phyloP scores from a whole-genome alignment of 371 early-diverging fungal species.

The Mycotypha africana region DNA sequence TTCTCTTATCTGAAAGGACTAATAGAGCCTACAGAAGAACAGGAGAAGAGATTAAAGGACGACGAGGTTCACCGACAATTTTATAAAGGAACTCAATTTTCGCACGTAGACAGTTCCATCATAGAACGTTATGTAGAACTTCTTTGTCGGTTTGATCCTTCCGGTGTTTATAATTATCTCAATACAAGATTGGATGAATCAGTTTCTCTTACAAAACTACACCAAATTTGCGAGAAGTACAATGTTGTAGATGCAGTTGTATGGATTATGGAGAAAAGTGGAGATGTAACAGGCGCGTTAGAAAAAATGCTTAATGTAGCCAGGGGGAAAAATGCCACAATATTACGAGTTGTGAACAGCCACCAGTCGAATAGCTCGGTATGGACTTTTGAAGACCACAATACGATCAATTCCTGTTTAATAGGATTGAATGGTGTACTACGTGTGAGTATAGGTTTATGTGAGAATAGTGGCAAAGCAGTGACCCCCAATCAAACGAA shows the following conservation, averaged over 20 bases:
- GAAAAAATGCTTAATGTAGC: constrained; percentile 60
- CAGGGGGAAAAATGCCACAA: constrained; percentile 39
- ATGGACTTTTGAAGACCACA: constrained; percentile 58
- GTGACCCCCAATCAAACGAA: not conserved
- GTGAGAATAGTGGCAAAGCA: constrained; percentile 47
- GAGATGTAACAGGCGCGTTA: constrained; percentile 64
- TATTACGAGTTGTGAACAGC: constrained; percentile 37
- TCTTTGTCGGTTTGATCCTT: constrained; percentile 65
- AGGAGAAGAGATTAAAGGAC: constrained; percentile 1
- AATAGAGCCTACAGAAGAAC: constrained; percentile 43
- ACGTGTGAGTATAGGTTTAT: constrained; percentile 55
- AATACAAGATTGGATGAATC: constrained; percentile 53
- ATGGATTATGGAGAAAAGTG: constrained; percentile 74
- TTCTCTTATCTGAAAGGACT: constrained; percentile 67
- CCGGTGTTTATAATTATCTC: constrained; percentile 59
- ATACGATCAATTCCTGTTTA: constrained; percentile 42
- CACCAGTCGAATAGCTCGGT: constrained; percentile 6
- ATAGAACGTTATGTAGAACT: constrained; percentile 68
- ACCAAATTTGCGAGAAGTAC: constrained; percentile 50
- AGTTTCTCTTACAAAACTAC: constrained; percentile 52
- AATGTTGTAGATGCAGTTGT: constrained; percentile 68
- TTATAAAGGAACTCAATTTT: constrained; percentile 4
- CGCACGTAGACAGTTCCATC: constrained; percentile 25
- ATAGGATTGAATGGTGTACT: constrained; percentile 57
- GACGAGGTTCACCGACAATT: constrained; percentile 8